phyloP scores from a whole-genome alignment of 73 alveolate genomes.

The Paramecium biaurelia region DNA sequence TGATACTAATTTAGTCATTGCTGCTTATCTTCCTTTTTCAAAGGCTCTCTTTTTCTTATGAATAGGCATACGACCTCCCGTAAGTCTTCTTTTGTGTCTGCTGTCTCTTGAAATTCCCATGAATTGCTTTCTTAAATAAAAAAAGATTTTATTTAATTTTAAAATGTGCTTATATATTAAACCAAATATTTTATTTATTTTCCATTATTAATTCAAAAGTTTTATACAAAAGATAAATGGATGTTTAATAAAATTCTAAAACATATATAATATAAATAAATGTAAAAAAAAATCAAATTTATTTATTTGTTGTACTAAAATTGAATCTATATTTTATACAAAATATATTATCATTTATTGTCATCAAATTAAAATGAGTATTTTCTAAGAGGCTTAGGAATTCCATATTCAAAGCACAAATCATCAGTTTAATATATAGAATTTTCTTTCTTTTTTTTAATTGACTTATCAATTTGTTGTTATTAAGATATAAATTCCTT shows the following conservation, averaged over 20 bases:
- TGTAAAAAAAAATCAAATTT: neutral
- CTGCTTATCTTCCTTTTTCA: constrained; percentile 96
- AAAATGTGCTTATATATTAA: neutral
- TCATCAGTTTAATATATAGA: neutral
- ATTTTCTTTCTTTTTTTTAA: neutral
- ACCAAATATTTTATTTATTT: neutral
- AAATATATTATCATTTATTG: neutral
- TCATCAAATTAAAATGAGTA: neutral
- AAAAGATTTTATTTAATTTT: constrained; percentile 20
- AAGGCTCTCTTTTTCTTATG: constrained; percentile 97
- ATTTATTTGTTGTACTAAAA: neutral
- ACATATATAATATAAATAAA: neutral
- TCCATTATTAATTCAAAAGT: neutral
- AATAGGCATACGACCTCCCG: constrained; percentile 99
- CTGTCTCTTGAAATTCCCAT: constrained; percentile 98
- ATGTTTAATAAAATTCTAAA: neutral
- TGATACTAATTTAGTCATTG: constrained; percentile 81
- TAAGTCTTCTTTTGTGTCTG: constrained; percentile 94
- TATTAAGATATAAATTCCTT: neutral
- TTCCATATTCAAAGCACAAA: neutral
- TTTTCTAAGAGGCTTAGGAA: neutral
- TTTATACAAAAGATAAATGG: neutral
- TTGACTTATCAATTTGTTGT: neutral
- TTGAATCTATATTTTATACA: neutral
- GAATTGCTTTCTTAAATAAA: neutral